A percentile compares a stretch with the other conserved stretches of the same genome.
These are phyloP conservation scores for Ogataea degrootiae DNA, from an alignment of 805 yeast genomes.

Conservation along the genomic window DNA sequence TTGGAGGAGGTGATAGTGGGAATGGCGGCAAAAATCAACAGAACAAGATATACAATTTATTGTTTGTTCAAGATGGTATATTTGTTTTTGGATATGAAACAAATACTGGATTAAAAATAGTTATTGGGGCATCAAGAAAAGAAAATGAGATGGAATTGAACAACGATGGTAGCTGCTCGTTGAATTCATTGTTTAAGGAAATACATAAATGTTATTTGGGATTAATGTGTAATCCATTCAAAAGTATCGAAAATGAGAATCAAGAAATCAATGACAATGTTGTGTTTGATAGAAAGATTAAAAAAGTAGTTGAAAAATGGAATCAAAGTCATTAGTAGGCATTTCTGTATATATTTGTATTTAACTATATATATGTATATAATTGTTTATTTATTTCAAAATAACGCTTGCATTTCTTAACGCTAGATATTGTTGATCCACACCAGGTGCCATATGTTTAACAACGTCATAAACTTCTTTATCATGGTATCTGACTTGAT, in stretches of 20 bases:
- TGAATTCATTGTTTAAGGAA: slow-evolving; percentile 31
- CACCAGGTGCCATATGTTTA: slow-evolving; percentile 79
- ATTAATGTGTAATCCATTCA: slow-evolving; percentile 62
- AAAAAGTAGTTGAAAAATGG: slow-evolving; percentile 22
- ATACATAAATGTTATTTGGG: slow-evolving; percentile 53
- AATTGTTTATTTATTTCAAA: slow-evolving; percentile 37
- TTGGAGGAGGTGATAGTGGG: background rate
- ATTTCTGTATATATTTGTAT: background rate
- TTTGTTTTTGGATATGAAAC: slow-evolving; percentile 67
- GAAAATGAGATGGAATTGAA: slow-evolving; percentile 22
- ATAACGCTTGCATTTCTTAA: slow-evolving; percentile 86
- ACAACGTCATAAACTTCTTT: slow-evolving; percentile 78
- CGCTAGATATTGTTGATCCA: slow-evolving; percentile 87
- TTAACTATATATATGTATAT: slow-evolving; percentile 2
- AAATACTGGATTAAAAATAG: slow-evolving; percentile 61
- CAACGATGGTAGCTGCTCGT: slow-evolving; percentile 12
- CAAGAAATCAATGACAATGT: slow-evolving; percentile 26
- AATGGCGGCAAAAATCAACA: slow-evolving; percentile 11
- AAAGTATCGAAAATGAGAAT: slow-evolving; percentile 27
- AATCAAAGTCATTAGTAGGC: slow-evolving; percentile 11
- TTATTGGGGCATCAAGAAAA: slow-evolving; percentile 46
- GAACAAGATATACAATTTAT: slow-evolving; percentile 37
- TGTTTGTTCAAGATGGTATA: slow-evolving; percentile 64
- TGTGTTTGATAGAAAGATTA: slow-evolving; percentile 26
- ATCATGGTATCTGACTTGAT: slow-evolving; percentile 73